Conservation (phyloP, 352 stramenopile genomes). For the Phytophthora fragariaefolia region DNA sequence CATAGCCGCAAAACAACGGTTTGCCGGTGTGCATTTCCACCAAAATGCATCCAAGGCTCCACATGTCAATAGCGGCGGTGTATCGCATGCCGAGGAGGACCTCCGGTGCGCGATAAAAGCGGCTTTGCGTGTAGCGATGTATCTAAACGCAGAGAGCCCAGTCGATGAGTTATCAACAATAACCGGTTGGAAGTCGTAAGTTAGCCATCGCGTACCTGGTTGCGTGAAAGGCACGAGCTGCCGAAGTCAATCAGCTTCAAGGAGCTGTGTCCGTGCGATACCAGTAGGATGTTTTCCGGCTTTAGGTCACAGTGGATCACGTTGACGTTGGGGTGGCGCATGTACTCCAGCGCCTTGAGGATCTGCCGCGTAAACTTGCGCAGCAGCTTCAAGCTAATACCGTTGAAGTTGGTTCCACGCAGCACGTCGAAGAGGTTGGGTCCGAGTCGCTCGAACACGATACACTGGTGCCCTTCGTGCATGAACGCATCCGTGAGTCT, state of each 20-base stretch:
- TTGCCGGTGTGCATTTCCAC: constrained; percentile 99
- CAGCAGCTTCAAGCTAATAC: constrained; percentile 94
- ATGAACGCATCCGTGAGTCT: constrained; percentile 95
- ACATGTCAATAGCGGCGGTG: constrained; percentile 89
- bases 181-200: too few species aligned
- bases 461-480: constrained; percentile 96
- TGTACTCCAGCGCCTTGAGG: constrained; percentile 84
- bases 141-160: constrained; percentile 65
- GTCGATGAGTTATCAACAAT: too few species aligned
- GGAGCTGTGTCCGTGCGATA: constrained; percentile 93
- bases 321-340: constrained; percentile 92
- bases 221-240: constrained; percentile 95
- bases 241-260: constrained; percentile 99
- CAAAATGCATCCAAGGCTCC: constrained; percentile 90
- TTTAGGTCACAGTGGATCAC: constrained; percentile 99
- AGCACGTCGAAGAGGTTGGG: constrained; percentile 98
- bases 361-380: constrained; percentile 97
- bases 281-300: constrained; percentile 98
- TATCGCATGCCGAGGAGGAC: constrained; percentile 87
- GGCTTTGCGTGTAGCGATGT: constrained; percentile 98
- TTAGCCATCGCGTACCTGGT: constrained; percentile 78
- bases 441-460: constrained; percentile 98
- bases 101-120: constrained; percentile 96
- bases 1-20: constrained; percentile 96
- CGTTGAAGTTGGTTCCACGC: constrained; percentile 93